Evolutionary conservation across 441 rosid species (phyloP), one percentile per base, ranked within the genome.

Genomic region (Populus hybrid): DNA sequence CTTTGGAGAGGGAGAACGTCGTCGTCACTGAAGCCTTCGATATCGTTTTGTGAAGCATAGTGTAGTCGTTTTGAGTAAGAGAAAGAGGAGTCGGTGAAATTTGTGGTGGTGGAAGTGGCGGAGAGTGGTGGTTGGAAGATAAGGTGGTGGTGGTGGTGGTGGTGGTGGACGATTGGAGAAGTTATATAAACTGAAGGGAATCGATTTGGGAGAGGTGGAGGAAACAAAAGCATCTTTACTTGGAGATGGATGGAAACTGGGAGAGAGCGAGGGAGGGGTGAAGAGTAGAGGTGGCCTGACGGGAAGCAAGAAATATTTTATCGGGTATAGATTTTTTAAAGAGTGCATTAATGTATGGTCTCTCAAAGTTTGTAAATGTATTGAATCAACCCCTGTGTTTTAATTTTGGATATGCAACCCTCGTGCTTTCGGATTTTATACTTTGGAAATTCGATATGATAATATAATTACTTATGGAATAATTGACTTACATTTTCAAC

Each of bases 1-100:
- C 78, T 83, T 38, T 88, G 89, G 16, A 82, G 81, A 10, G 92
- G 78, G 14, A 90, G 87, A 72, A 86, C 83, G 73, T 88, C 94
- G 72, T 72, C 79, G 16, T 75, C 80, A 20, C 80, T 82, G 24
- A 20, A 81, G 34, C 8, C 40, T 30, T 68, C 71, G 11, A 34
- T 9, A 24, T n/a, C 57, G 20, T 70, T 61, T 61, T 61, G 66
- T 61, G 66, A 61, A 61, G 28, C 24, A 28, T 26, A 35, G 64
- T 61, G 10, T 1, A 65, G 42, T 10, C 59, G 68, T 36, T 61
- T 69, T 10, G 79, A 67, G 9, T 50, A 40, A 9, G 89, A 78
- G 21, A 77, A 6, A 11, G 85, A 69, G 23, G 80, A 66, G 34
- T 84, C 81, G 8, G 78, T 21, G 79, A 78, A 65, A 67, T 69